Evolutionary conservation across 2,329 filamentous ascomycete genomes (phyloP).

Genomic region (Emmonsiellopsis sp.): DNA sequence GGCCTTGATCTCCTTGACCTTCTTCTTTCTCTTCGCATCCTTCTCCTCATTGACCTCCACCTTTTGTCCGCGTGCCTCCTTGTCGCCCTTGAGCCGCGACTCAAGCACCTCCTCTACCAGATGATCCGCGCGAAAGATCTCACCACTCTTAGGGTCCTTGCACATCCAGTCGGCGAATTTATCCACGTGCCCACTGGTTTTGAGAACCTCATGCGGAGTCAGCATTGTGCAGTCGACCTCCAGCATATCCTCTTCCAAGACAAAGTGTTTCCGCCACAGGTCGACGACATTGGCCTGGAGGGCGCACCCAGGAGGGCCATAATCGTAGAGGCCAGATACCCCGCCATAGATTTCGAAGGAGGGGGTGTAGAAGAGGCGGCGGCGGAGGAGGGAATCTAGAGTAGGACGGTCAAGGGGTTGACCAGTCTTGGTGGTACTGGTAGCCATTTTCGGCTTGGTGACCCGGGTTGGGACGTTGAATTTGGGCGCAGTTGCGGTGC

Average conservation of each 20-base stretch:
- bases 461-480: slow-evolving; percentile 21
- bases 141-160: slow-evolving; percentile 95
- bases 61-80: slow-evolving; percentile 79
- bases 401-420: slow-evolving; percentile 75
- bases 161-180: slow-evolving; percentile 99
- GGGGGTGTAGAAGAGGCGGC: slow-evolving; percentile 88
- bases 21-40: slow-evolving; percentile 85
- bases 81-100: slow-evolving; percentile 75
- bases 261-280: slow-evolving; percentile 85
- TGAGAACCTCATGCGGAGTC: slow-evolving; percentile 86
- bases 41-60: slow-evolving; percentile 58
- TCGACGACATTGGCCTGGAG: slow-evolving; percentile 84
- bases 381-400: slow-evolving; percentile 77
- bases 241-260: slow-evolving; percentile 89
- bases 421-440: slow-evolving; percentile 72
- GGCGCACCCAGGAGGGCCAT: slow-evolving; percentile 78
- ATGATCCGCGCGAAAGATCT: slow-evolving; percentile 93
- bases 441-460: slow-evolving; percentile 41
- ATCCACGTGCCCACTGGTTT: slow-evolving; percentile 93
- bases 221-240: slow-evolving; percentile 91
- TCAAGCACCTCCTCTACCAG: slow-evolving; percentile 92
- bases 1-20: slow-evolving; percentile 62
- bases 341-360: slow-evolving; percentile 94
- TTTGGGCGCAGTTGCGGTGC: slow-evolving; percentile 25
- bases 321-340: slow-evolving; percentile 83